Base-by-base conservation (phyloP, 306 rosid species). In the Gastrolobium villosum region DNA sequence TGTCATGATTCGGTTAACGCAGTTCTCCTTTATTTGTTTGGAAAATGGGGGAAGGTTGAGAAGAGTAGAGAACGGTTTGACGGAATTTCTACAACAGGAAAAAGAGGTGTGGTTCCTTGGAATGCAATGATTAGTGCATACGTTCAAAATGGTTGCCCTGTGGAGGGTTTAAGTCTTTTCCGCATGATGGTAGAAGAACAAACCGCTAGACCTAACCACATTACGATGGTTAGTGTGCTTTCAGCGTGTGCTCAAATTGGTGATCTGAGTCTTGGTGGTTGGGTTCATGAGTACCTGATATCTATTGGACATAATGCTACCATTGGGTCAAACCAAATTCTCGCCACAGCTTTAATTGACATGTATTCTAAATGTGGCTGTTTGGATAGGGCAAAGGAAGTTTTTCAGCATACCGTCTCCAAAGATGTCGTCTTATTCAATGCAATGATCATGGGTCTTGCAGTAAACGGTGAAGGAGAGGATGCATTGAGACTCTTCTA, bases 391-490 rank as follows among this genome's bases (percentile, higher is more conserved):
- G 94, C 90, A 70, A 86, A 86, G 72, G 80, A 82, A 74, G 90
- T 90, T 83, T 90, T 90, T 79, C 75, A 88, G 76, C 77, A 76
- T 60, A 70, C 88, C 81, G 50, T 62, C 64, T 69, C 70, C 60
- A 86, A 88, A 88, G 92, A 90, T 80, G 83, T 73, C 54, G 89
- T 90, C 81, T 83, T 87, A 30, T 86, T 88, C 83, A 90, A 88
- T 49, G 88, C 88, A 64, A 88, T 88, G 89, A 81, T 90, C 71
- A 88, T 90, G 92, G 90, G 94, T 73, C 89, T 88, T 75, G 94
- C 90, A 50, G 82, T 85, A 3, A 84, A 90, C 30, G 82, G 95
- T 49, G 77, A 88, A 67, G 92, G 87, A 75, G 84, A 75, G 65
- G 87, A 84, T 68, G 92, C 92, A 61, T 67, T 90, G 72, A 70